Evolutionary conservation across 306 rosid genomes (phyloP).

Genomic region (Luffa acutangula): DNA sequence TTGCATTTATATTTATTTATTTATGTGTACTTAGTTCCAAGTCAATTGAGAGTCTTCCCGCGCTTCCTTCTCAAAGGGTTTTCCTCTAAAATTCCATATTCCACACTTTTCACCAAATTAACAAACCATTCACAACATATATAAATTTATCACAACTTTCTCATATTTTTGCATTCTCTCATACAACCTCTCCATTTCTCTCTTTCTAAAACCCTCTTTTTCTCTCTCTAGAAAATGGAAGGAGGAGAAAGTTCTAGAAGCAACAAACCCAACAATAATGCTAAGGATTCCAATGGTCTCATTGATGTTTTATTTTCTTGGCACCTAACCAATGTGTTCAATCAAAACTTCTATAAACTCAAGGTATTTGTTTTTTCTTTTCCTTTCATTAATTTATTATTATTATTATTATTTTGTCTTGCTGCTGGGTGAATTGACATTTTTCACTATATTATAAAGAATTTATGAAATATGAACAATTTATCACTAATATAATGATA

Average conservation of each 20-base stretch:
- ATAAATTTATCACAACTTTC: background rate
- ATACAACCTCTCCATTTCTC: background rate
- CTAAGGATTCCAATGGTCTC: background rate
- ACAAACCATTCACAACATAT: background rate
- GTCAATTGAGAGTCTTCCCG: constrained; percentile 1
- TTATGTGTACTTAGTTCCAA: background rate
- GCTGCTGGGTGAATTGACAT: too few relatives aligned
- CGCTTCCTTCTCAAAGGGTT: background rate
- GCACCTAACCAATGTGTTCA: background rate
- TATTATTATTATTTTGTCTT: too few relatives aligned
- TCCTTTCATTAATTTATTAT: too few relatives aligned
- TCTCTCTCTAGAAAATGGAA: background rate
- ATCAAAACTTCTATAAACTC: background rate
- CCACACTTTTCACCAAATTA: background rate
- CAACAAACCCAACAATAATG: background rate
- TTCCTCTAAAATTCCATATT: background rate
- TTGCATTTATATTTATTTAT: too few relatives aligned
- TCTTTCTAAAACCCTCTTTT: background rate
- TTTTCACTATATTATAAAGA: too few relatives aligned
- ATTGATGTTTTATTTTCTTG: background rate
- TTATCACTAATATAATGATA: too few relatives aligned
- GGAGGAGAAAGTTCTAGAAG: background rate
- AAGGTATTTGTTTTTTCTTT: background rate
- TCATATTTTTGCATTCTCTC: background rate
- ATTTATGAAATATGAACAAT: too few relatives aligned